Conservation (phyloP, 2,329 filamentous ascomycete genomes). For the Paraphaeosphaeria minitans region DNA sequence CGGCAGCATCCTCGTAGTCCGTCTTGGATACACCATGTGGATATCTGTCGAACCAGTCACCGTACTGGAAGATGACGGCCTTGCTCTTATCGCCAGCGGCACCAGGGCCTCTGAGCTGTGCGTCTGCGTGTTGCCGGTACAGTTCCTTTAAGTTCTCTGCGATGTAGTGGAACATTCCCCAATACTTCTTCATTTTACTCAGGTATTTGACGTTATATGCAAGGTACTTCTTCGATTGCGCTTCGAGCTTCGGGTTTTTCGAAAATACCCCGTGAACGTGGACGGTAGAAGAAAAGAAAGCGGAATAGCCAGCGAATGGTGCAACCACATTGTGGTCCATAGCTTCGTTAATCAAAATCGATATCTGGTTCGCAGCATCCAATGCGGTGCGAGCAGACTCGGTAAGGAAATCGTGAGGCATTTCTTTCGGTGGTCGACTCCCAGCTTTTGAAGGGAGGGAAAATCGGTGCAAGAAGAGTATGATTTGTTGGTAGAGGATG, state of each 20-base stretch:
- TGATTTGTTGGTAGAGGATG: constrained; percentile 85
- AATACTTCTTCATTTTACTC: constrained; percentile 94
- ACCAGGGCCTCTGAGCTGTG: constrained; percentile 69
- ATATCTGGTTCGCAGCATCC: constrained; percentile 84
- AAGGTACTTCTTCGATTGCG: constrained; percentile 80
- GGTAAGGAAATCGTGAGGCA: constrained; percentile 77
- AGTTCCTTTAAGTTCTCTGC: constrained; percentile 89
- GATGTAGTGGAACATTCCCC: constrained; percentile 99
- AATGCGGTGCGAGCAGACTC: constrained; percentile 78
- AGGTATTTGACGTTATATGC: constrained; percentile 88
- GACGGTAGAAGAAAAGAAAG: constrained; percentile 91
- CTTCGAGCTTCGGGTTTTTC: constrained; percentile 75
- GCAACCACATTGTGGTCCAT: constrained; percentile 82
- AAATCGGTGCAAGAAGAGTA: constrained; percentile 88
- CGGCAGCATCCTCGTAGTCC: constrained; percentile 79
- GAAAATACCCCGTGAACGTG: constrained; percentile 93
- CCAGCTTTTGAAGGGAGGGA: constrained; percentile 73
- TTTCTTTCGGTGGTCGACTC: constrained; percentile 68
- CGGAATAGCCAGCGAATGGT: constrained; percentile 93
- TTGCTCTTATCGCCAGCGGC: constrained; percentile 40
- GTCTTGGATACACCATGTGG: constrained; percentile 86
- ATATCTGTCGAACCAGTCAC: constrained; percentile 96
- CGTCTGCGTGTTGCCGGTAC: constrained; percentile 83
- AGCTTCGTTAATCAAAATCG: constrained; percentile 78
- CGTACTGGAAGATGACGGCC: constrained; percentile 83